Conservation (phyloP, 371 early-diverging fungal genomes). For the Gilbertella persicaria region DNA sequence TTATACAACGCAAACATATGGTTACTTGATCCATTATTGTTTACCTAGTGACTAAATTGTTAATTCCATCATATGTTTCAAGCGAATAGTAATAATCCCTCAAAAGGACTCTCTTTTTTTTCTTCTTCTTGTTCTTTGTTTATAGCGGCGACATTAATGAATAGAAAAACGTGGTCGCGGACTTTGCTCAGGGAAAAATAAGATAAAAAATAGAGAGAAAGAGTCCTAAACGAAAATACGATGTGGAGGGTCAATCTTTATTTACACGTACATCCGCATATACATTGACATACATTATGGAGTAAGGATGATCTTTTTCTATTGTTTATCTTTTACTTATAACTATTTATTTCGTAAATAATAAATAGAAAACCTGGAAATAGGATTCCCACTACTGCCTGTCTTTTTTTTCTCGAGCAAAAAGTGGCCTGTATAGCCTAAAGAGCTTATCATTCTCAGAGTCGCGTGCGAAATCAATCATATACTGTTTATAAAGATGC, state of each 20-base stretch:
- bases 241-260: not conserved
- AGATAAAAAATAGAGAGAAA: not conserved
- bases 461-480: constrained; percentile 18
- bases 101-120: constrained; percentile 4
- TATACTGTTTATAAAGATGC: not conserved
- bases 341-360: not conserved
- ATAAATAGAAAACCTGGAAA: constrained; percentile 1
- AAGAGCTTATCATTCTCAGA: constrained; percentile 16
- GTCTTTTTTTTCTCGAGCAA: not conserved
- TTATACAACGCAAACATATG: not conserved
- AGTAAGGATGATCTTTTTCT: too few relatives aligned
- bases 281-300: too few relatives aligned
- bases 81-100: constrained; percentile 12
- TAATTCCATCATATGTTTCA: too few relatives aligned
- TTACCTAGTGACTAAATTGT: too few relatives aligned
- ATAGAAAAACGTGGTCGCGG: constrained; percentile 24
- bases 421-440: too few relatives aligned
- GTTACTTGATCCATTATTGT: not conserved
- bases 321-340: too few relatives aligned
- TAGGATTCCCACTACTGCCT: not conserved
- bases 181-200: constrained; percentile 16
- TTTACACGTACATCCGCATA: constrained; percentile 1
- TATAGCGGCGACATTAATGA: constrained; percentile 12
- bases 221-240: not conserved
- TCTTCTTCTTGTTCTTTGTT: constrained; percentile 14